Evolutionary conservation across 2,329 filamentous ascomycete species (phyloP).

Genomic region (Fusarium graminum): DNA sequence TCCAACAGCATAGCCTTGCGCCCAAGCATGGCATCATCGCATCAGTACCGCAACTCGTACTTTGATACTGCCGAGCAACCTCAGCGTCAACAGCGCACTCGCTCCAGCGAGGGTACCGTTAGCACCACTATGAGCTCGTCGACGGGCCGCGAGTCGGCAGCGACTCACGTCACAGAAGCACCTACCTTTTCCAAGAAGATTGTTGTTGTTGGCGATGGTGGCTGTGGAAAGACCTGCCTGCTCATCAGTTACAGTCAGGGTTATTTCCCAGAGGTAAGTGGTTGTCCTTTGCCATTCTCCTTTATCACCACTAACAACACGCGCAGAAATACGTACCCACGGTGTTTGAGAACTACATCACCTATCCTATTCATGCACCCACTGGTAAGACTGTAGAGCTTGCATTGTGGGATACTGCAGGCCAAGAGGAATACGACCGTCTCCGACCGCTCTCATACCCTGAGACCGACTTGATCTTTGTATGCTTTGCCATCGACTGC

Average conservation of each 20-base stretch:
- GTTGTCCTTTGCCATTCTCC: not conserved
- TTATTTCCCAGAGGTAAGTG: conserved; percentile 93
- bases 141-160: conserved; percentile 80
- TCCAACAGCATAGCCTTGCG: conserved; percentile 39
- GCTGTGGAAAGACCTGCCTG: conserved; percentile 98
- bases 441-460: conserved; percentile 96
- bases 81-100: conserved; percentile 65
- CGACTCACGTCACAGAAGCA: conserved; percentile 88
- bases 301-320: conserved; percentile 20
- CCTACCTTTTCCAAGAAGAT: conserved; percentile 99
- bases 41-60: conserved; percentile 68
- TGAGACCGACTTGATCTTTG: conserved; percentile 96
- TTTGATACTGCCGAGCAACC: conserved; percentile 59
- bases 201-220: conserved; percentile 97
- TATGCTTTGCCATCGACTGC: conserved; percentile 99
- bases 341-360: conserved; percentile 99
- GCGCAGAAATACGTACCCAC: conserved; percentile 98
- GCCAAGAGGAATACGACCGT: conserved; percentile 98
- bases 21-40: conserved; percentile 64
- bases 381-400: conserved; percentile 96
- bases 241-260: conserved; percentile 99
- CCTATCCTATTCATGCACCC: conserved; percentile 88
- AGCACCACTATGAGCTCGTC: conserved; percentile 85
- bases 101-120: conserved; percentile 90
- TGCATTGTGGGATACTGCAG: conserved; percentile 97